phyloP scores from a whole-genome alignment of 768 basidiomycete species.

The Aureoboletus auriporus region DNA sequence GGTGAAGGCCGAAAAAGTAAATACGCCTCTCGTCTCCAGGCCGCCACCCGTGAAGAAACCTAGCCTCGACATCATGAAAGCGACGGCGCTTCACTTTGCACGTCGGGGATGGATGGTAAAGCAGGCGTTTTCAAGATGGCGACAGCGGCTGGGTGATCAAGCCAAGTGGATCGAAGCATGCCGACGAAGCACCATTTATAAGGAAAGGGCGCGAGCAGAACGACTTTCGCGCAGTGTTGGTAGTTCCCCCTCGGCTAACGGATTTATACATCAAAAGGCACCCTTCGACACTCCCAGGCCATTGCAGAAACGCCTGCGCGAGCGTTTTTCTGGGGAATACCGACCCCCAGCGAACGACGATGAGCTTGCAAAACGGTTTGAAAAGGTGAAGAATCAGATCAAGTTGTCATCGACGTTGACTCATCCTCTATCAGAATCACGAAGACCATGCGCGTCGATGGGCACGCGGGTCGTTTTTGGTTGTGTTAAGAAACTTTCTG shows the following conservation, averaged over 20 bases:
- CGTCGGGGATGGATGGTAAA: slow-evolving; percentile 39
- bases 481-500: slow-evolving; percentile 33
- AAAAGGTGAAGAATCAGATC: slow-evolving; percentile 47
- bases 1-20: slow-evolving; percentile 5
- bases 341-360: slow-evolving; percentile 57
- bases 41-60: slow-evolving; percentile 12
- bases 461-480: slow-evolving; percentile 69
- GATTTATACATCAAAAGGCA: slow-evolving; percentile 16
- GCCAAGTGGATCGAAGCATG: slow-evolving; percentile 62
- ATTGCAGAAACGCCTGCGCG: slow-evolving; percentile 29
- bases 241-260: slow-evolving; percentile 12
- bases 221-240: slow-evolving; percentile 29
- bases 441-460: slow-evolving; percentile 69
- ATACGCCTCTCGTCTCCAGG: not conserved
- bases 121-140: slow-evolving; percentile 43
- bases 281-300: slow-evolving; percentile 20
- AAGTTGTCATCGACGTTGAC: not conserved
- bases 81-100: slow-evolving; percentile 40
- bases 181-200: slow-evolving; percentile 57
- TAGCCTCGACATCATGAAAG: slow-evolving; percentile 29
- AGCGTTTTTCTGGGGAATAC: slow-evolving; percentile 41
- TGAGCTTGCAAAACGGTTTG: slow-evolving; percentile 59
- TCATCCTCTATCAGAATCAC: slow-evolving; percentile 50
- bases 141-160: slow-evolving; percentile 39
- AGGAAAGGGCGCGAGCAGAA: slow-evolving; percentile 41